phyloP scores from a whole-genome alignment of 2,329 filamentous ascomycete species.

The Fusarium sp. region DNA sequence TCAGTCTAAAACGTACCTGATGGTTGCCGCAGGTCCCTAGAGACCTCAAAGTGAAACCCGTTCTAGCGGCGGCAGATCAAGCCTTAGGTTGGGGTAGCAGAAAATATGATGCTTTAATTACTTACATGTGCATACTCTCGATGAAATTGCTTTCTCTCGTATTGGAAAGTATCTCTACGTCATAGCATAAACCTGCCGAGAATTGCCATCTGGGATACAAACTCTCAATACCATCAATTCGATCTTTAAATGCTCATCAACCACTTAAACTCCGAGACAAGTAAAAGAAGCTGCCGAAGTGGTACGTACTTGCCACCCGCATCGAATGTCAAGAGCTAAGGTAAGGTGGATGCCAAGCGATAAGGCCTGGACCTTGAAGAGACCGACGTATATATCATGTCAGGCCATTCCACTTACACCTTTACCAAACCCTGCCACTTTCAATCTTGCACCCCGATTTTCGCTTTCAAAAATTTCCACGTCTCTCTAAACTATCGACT shows the following conservation, averaged over 20 bases:
- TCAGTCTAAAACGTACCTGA: slow-evolving; percentile 1
- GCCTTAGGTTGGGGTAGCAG: not conserved
- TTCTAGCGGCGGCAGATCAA: slow-evolving; percentile 10
- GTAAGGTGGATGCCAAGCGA: slow-evolving; percentile 37
- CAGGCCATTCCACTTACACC: slow-evolving; percentile 49
- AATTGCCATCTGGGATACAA: not conserved
- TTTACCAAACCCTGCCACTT: slow-evolving; percentile 43
- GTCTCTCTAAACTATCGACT: not conserved
- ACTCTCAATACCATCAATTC: not conserved
- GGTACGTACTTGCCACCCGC: slow-evolving; percentile 36
- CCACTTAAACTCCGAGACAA: not conserved
- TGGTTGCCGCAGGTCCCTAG: not conserved
- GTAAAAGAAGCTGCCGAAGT: not conserved
- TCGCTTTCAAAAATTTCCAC: slow-evolving; percentile 18
- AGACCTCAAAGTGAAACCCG: not conserved
- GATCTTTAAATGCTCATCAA: not conserved
- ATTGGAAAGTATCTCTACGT: not conserved
- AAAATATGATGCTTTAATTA: not conserved
- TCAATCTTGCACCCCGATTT: slow-evolving; percentile 34
- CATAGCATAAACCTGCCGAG: not conserved
- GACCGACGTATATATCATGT: slow-evolving; percentile 42
- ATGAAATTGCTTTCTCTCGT: not conserved
- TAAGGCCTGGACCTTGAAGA: slow-evolving; percentile 41
- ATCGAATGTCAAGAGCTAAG: slow-evolving; percentile 2
- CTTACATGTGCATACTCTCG: not conserved